Evolutionary conservation across 768 basidiomycete genomes (phyloP), one percentile per base, ranked within the genome.

Genomic region (Sporobolomyces phaffii): DNA sequence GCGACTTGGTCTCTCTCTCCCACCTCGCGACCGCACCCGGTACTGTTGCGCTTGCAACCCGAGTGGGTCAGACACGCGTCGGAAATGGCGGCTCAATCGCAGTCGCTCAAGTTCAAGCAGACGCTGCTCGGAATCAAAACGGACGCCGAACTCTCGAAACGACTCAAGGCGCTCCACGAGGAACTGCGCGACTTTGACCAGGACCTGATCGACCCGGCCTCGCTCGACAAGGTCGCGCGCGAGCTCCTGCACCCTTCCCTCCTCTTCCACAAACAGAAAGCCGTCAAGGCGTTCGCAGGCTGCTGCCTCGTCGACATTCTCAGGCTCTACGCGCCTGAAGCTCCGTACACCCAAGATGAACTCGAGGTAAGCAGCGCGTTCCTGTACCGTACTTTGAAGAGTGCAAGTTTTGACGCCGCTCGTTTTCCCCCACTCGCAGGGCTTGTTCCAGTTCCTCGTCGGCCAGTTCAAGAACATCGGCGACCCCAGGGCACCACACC

Each of bases 371-470:
- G 78, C 56, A 33, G 22, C 50, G 10, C n/a, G 50, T 33, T 8
- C n/a, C 38, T 28, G 7, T 38, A 17, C 14, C 10, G 6, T 20
- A 29, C n/a, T n/a, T n/a, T n/a, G n/a, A n/a, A n/a, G n/a, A n/a
- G n/a, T n/a, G n/a, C n/a, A n/a, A n/a, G n/a, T n/a, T n/a, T n/a
- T n/a, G n/a, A n/a, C n/a, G n/a, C n/a, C n/a, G n/a, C 53, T 43
- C 36, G 4, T 22, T 50, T 24, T 10, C 38, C 38, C 17, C 38
- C 17, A n/a, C n/a, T n/a, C n/a, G 20, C 83, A 89, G 81, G 91
- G 96, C 78, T 93, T 98, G 76, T 99, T 99, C 78, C 86, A 91
- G 73, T 98, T 99, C 82, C 90, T 98, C 83, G 86, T 91, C 76
- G 81, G 85, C 40, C 94, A 96, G 77, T 85, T 99, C 62, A 64